A percentile compares a stretch with the other conserved stretches of the same genome.
phyloP scores from a whole-genome alignment of 257 asterid genomes.

The Ilex asprella region DNA sequence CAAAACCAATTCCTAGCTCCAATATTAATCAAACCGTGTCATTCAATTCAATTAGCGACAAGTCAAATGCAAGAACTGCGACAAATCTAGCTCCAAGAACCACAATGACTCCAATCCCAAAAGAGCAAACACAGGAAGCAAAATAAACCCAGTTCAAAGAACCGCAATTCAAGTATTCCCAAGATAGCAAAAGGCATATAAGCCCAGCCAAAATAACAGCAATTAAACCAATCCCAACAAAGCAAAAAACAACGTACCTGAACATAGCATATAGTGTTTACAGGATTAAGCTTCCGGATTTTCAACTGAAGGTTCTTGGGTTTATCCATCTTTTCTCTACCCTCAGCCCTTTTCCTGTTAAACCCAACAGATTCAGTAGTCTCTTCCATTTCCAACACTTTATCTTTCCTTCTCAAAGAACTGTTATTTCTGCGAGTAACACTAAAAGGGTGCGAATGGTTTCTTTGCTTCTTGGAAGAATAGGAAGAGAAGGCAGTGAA shows the following conservation, averaged over 20 bases:
- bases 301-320: conserved; percentile 63
- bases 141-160: not conserved
- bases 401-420: conserved; percentile 16
- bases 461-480: conserved; percentile 26
- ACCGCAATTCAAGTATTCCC: not conserved
- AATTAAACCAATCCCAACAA: not conserved
- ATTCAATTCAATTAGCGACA: too few species aligned
- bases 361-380: conserved; percentile 38
- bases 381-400: conserved; percentile 45
- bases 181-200: not conserved
- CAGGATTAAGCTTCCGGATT: conserved; percentile 71
- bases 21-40: too few species aligned
- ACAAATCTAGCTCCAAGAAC: too few species aligned
- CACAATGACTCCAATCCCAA: too few species aligned
- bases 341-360: conserved; percentile 82
- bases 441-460: conserved; percentile 33
- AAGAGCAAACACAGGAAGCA: not conserved
- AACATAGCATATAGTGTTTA: conserved; percentile 64
- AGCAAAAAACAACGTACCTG: conserved; percentile 38
- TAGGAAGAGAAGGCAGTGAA: conserved; percentile 36
- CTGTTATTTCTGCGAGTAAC: conserved; percentile 24
- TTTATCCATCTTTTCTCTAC: conserved; percentile 49
- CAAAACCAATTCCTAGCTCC: too few species aligned
- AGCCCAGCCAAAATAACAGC: not conserved
- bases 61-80: too few species aligned